These are phyloP conservation scores for Pneumocystis murina DNA, from an alignment of 1,139 yeast genomes.

Conservation along the genomic window DNA sequence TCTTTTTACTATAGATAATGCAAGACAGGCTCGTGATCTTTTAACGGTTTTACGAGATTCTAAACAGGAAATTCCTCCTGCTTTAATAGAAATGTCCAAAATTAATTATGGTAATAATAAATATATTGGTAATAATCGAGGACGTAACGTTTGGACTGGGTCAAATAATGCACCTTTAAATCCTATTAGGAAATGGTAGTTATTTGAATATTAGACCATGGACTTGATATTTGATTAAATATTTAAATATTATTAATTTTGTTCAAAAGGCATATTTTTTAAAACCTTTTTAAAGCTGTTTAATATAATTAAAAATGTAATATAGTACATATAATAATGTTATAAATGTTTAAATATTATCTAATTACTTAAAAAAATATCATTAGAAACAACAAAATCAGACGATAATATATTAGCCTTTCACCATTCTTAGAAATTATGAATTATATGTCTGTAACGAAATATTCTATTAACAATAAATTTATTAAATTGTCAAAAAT, in stretches of 20 bases:
- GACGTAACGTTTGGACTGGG: constrained; percentile 17
- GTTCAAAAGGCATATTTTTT: no score
- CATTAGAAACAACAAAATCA: no score
- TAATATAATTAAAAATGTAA: not conserved
- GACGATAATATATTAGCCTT: no score
- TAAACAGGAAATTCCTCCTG: constrained; percentile 61
- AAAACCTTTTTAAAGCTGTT: not conserved
- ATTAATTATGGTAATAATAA: constrained; percentile 33
- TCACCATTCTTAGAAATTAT: no score
- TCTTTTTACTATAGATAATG: constrained; percentile 76
- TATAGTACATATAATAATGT: not conserved
- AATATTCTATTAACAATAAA: not conserved
- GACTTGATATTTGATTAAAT: no score
- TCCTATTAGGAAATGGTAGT: not conserved
- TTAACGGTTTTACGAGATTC: constrained; percentile 90
- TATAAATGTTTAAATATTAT: no score
- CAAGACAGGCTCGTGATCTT: constrained; percentile 80
- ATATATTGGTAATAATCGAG: constrained; percentile 36
- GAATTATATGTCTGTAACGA: no score
- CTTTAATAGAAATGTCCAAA: constrained; percentile 30
- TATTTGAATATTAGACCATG: not conserved
- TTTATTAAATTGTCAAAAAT: not conserved
- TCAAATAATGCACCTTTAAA: not conserved
- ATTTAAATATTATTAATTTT: no score
- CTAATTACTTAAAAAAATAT: no score